Evolutionary conservation across 306 rosid genomes (phyloP), one percentile per base, ranked within the genome.

Genomic region (Sicyos baderoa): DNA sequence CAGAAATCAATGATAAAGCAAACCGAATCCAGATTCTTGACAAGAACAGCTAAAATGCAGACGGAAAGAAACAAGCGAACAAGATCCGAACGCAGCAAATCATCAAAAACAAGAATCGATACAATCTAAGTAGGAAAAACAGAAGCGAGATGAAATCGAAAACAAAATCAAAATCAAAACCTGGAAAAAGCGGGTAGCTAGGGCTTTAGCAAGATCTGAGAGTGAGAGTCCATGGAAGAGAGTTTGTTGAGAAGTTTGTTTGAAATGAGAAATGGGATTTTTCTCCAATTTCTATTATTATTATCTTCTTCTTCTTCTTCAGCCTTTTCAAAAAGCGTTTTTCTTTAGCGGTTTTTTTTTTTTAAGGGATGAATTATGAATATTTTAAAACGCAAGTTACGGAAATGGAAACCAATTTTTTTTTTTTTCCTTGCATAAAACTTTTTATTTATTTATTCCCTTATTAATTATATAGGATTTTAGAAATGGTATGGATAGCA

Each of bases 121-220:
- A 16, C 15, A 42, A 4, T 50, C 25, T 5, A 54, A 53, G 54
- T 5, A 10, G 4, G 13, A 0, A 65, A 64, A 64, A 64, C 37
- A 32, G 32, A 25, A 25, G 29, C 53, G 53, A 3, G 48, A 48
- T 40, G 32, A 15, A 55, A 57, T 42, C 48, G 64, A 48, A 59
- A 19, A 6, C 54, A 60, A 45, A 5, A 21, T 32, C 29, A 25
- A 25, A 25, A 25, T 25, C 29, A 25, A 25, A 25, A 25, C 3
- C 29, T 1, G 3, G 3, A 25, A 49, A 48, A 32, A 7, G 19
- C 7, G 35, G 3, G 17, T 13, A 37, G 71, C 78, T 76, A 79
- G 79, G 84, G 80, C 72, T 78, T 75, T 35, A 65, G 61, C 78
- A 78, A 85, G 97, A 91, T 91, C 89, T 76, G 87, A 75, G 77